Evolutionary conservation across 2,329 filamentous ascomycete species (phyloP), one percentile per base, ranked within the genome.

Genomic region (Cercospora citrullina): DNA sequence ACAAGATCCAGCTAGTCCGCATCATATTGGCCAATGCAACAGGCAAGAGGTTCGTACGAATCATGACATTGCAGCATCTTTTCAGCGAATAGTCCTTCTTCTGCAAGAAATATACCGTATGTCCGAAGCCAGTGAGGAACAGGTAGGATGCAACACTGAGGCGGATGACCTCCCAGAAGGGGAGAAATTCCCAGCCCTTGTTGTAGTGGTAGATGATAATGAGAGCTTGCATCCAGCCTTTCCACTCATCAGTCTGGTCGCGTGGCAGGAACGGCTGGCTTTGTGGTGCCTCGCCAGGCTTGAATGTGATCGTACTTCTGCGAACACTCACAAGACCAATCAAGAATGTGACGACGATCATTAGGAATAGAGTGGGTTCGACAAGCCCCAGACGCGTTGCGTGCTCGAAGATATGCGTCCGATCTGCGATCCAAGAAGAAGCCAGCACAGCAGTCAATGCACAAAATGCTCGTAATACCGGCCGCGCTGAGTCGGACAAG

Each of bases 221-320:
- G 18, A 83, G 77, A 14, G 82, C 81, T 70, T 89, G 87, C 85
- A 90, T 87, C 82, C 87, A 85, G 2, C 89, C 89, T 78, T 89
- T 90, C 84, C 87, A 89, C 75, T 90, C 89, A 69, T 89, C 84
- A 0, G 85, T 86, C 71, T 89, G 86, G 57, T 84, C 80, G 61
- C 87, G 81, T 0, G 84, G 81, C 5, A 89, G 77, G 63, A 86
- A 84, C 1, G 77, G 77, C 42, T 79, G 75, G 60, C 79, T 77
- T 18, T 60, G 53, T 30, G 36, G 14, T 23, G 62, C 67, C 18
- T 64, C 67, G 6, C 65, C 64, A 10, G 57, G 30, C 31, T 36
- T 33, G 8, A 51, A 23, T 21, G 45, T 65, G 45, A 71, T 64
- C 3, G 65, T 9, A 23, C 69, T 63, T 33, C 66, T 68, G 63